These are phyloP conservation scores for Scenedesmus sp. DNA, from an alignment of 163 green algal species.

Conservation along the genomic window DNA sequence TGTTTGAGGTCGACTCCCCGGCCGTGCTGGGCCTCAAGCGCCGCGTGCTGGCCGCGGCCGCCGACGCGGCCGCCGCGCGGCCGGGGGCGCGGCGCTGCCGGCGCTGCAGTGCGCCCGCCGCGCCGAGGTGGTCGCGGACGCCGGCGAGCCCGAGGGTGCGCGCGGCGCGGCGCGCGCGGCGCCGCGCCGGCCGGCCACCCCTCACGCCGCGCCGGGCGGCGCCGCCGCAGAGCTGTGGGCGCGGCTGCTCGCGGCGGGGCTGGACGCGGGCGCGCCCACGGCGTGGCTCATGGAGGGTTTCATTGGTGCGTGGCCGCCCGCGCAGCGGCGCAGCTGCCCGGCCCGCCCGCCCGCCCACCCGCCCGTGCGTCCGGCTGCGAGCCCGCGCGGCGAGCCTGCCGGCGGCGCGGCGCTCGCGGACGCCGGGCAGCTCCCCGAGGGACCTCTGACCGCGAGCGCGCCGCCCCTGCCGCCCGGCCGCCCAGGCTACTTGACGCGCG, in stretches of 20 bases:
- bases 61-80: not conserved
- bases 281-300: conserved; percentile 26
- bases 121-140: conserved; percentile 22
- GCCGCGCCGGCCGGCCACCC: not conserved
- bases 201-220: not conserved
- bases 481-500: conserved; percentile 15
- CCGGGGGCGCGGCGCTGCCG: not conserved
- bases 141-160: conserved; percentile 18
- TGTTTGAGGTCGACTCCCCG: conserved; percentile 35
- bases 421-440: too few relatives aligned
- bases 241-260: not conserved
- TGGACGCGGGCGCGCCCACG: not conserved
- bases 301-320: too few relatives aligned
- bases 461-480: not conserved
- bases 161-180: not conserved
- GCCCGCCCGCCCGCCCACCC: too few relatives aligned
- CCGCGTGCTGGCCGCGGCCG: not conserved
- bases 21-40: conserved; percentile 23
- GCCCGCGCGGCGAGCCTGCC: not conserved
- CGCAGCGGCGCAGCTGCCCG: not conserved
- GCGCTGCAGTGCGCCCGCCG: not conserved
- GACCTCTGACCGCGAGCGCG: not conserved
- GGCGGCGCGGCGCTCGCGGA: not conserved
- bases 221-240: conserved; percentile 18
- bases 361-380: too few relatives aligned